phyloP scores from a whole-genome alignment of 495 filamentous ascomycete genomes.

The Trichocladium antarcticum region DNA sequence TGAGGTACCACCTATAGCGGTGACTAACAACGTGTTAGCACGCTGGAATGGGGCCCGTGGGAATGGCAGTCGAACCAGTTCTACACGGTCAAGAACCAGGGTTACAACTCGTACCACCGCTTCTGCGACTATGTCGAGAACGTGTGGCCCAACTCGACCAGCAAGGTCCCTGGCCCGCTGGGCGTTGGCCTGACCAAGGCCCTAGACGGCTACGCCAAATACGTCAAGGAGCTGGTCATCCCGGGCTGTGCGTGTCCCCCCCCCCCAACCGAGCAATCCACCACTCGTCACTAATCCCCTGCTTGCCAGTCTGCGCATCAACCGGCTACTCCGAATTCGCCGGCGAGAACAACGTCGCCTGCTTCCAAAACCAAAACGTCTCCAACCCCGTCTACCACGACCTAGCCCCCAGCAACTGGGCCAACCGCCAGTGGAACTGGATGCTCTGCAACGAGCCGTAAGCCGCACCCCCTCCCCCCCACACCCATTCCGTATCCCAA shows the following conservation, averaged over 20 bases:
- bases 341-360: constrained; percentile 38
- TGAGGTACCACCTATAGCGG: no score
- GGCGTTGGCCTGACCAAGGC: constrained; percentile 24
- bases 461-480: neutral
- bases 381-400: constrained; percentile 49
- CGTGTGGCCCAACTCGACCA: constrained; percentile 20
- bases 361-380: constrained; percentile 48
- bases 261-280: neutral
- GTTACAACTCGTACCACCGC: constrained; percentile 20
- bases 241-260: constrained; percentile 25
- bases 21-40: constrained; percentile 16
- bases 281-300: neutral
- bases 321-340: constrained; percentile 37
- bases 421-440: constrained; percentile 53
- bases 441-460: constrained; percentile 55
- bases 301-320: constrained; percentile 15
- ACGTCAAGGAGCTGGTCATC: constrained; percentile 37
- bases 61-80: constrained; percentile 44
- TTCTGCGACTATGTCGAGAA: constrained; percentile 31
- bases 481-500: neutral
- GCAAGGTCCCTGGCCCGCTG: constrained; percentile 17
- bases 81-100: constrained; percentile 22
- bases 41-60: constrained; percentile 46
- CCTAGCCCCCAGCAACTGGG: constrained; percentile 37
- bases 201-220: constrained; percentile 34